Base-by-base conservation (phyloP, 2,329 filamentous ascomycete genomes). In the Epichloe baconii region DNA sequence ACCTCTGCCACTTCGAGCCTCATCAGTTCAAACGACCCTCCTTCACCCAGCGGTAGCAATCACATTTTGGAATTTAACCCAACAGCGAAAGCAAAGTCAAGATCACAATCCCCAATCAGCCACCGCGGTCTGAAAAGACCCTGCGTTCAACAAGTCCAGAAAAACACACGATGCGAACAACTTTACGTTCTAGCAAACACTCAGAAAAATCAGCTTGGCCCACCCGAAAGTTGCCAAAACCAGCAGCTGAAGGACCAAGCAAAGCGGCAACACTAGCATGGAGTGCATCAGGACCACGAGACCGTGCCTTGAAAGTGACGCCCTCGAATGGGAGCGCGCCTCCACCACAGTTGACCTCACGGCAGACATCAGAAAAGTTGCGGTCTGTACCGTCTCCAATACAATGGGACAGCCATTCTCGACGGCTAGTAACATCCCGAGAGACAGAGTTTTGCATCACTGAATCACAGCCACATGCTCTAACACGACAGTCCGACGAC, bases 181-280 rank as follows among this genome's bases (percentile, higher is more conserved):
- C 80, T 0, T 60, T 84, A 10, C 74, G 80, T 45, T 71, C 75
- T 7, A 68, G 68, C 5, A 75, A 71, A 55, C 58, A 66, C 19
- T 60, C 65, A 42, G 71, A 80, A 11, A 74, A 70, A 57, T 53
- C 65, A 5, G 52, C 59, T 2, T 75, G 68, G 53, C 51, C 66
- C 12, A 59, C 62, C 8, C 70, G 71, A 23, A 70, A 71, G 47
- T 62, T 71, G 35, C 62, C 69, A 10, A 75, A 66, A 52, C 61
- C 66, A 50, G 65, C 66, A 17, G 65, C 66, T 37, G 78, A 79
- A 50, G 75, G 79, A 1, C 75, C 80, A 12, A 83, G 74, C 63
- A 82, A 80, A 60, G 82, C 82, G 41, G 82, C 82, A 26, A 79
- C 77, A 3, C 61, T 84, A 49, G 82, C 82, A 35, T 85, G 82